Percentiles rank a stretch among this genome's conserved stretches.
phyloP scores from a whole-genome alignment of 176 grass and related monocot genomes.

The Ananas comosus region DNA sequence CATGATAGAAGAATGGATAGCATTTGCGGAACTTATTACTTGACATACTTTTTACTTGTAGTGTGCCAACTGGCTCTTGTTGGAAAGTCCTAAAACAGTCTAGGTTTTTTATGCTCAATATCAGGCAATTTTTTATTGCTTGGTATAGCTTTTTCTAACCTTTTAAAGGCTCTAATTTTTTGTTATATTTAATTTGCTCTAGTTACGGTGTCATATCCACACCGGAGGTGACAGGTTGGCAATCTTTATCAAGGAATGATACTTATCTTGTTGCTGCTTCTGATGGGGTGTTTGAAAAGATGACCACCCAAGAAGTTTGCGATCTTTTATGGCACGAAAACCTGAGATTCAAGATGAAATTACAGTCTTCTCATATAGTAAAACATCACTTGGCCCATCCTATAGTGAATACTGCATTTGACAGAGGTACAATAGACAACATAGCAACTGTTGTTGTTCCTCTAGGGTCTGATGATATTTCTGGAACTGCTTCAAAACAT shows the following conservation, averaged over 20 bases:
- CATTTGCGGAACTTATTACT: not conserved
- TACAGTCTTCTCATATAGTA: constrained; percentile 18
- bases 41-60: not conserved
- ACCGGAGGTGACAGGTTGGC: constrained; percentile 80
- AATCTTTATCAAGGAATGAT: constrained; percentile 64
- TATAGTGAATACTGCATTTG: constrained; percentile 57
- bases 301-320: constrained; percentile 82
- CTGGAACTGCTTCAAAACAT: constrained; percentile 30
- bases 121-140: too few species aligned
- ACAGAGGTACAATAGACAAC: constrained; percentile 88
- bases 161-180: not conserved
- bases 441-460: constrained; percentile 87
- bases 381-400: constrained; percentile 61
- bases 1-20: too few species aligned
- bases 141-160: too few species aligned
- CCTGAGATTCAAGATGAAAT: constrained; percentile 24
- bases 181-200: constrained; percentile 24
- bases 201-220: constrained; percentile 89
- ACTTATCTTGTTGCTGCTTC: constrained; percentile 73
- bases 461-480: constrained; percentile 31
- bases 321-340: constrained; percentile 65
- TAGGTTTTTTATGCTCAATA: too few species aligned
- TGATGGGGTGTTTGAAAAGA: constrained; percentile 86
- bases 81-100: constrained; percentile 2
- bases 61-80: constrained; percentile 14